Percentiles rank a stretch among this genome's conserved stretches.
Conservation (phyloP, 306 rosid species). For the Acacia confusa region DNA sequence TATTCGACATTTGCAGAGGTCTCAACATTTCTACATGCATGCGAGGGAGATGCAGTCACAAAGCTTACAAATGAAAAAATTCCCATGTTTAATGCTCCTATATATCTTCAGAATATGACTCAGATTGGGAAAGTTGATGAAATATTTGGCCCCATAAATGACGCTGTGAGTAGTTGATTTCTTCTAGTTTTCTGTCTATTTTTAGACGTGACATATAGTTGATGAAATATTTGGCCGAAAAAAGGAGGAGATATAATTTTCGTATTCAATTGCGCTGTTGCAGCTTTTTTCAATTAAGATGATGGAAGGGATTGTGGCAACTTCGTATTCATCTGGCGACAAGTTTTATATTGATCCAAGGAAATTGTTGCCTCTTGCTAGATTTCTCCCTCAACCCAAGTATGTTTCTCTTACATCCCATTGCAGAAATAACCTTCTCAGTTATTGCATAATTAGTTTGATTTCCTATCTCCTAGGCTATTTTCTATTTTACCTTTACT, state of each 20-base stretch:
- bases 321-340: neutral
- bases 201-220: neutral
- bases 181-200: neutral
- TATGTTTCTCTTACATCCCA: neutral
- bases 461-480: neutral
- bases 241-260: neutral
- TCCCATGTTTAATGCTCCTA: neutral
- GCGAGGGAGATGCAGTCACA: neutral
- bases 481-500: neutral
- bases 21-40: neutral
- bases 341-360: neutral
- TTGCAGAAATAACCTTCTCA: neutral
- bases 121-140: neutral
- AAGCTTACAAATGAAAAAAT: neutral
- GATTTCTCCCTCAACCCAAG: conserved; percentile 12
- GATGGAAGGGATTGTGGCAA: neutral
- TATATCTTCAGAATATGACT: neutral
- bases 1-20: neutral
- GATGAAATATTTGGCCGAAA: too few species aligned
- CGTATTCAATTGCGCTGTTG: neutral
- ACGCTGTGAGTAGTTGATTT: neutral
- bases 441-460: neutral
- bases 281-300: neutral
- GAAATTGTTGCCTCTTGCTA: conserved; percentile 7
- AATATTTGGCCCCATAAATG: neutral